Conservation (phyloP, 495 filamentous ascomycete species). For the Aspergillus homomorphus region DNA sequence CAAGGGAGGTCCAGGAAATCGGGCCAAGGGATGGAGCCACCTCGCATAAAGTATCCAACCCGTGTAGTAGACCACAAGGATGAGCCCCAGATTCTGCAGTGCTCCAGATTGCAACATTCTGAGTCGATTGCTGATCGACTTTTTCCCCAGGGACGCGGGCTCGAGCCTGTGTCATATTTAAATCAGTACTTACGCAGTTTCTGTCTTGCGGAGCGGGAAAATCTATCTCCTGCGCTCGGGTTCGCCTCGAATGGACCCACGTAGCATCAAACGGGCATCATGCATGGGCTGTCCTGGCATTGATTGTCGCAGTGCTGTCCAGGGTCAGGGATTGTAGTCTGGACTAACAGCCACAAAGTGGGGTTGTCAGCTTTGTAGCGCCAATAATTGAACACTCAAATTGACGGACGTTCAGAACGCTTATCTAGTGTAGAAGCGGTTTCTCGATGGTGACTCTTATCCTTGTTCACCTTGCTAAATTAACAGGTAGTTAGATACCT, state of each 20-base stretch:
- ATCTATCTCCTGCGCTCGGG: too few species aligned
- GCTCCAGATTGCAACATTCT: neutral
- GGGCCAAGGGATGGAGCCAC: conserved; percentile 17
- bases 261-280: too few species aligned
- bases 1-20: conserved; percentile 17
- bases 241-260: too few species aligned
- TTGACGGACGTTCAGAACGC: too few species aligned
- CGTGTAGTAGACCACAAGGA: conserved; percentile 9
- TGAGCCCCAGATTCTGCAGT: neutral
- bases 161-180: neutral
- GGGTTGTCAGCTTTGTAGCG: neutral
- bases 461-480: too few species aligned
- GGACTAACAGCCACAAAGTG: neutral
- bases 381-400: too few species aligned
- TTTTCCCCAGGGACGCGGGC: neutral
- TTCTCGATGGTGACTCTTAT: too few species aligned
- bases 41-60: conserved; percentile 20
- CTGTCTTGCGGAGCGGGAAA: too few species aligned
- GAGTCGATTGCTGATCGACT: neutral
- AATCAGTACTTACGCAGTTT: too few species aligned
- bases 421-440: too few species aligned
- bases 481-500: too few species aligned
- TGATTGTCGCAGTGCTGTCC: neutral
- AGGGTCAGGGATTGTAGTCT: neutral
- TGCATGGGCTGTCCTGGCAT: neutral